phyloP scores from a whole-genome alignment of 768 basidiomycete species.

The Trametes villosa region DNA sequence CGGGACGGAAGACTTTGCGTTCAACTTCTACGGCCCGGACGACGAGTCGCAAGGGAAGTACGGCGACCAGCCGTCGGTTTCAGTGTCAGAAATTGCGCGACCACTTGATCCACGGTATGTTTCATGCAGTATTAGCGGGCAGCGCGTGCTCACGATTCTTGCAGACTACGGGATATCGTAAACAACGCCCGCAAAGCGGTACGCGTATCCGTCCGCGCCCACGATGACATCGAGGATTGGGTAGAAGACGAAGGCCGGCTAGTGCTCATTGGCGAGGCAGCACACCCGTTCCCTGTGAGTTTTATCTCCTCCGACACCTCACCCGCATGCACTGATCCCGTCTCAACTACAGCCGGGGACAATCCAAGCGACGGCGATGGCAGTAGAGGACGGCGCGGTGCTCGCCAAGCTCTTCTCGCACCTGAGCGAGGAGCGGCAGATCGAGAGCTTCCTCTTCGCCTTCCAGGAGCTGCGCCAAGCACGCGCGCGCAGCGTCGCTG shows the following conservation, averaged over 20 bases:
- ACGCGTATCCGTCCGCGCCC: slow-evolving; percentile 25
- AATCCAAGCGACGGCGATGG: slow-evolving; percentile 41
- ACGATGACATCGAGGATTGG: slow-evolving; percentile 36
- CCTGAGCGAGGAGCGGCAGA: slow-evolving; percentile 35
- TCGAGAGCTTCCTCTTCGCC: slow-evolving; percentile 37
- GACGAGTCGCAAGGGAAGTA: slow-evolving; percentile 16
- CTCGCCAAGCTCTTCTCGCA: slow-evolving; percentile 44
- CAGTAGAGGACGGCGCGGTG: slow-evolving; percentile 44
- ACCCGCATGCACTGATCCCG: background rate
- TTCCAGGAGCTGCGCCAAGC: slow-evolving; percentile 39
- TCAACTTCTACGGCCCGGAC: slow-evolving; percentile 31
- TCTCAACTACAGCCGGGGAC: slow-evolving; percentile 36
- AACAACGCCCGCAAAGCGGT: slow-evolving; percentile 16
- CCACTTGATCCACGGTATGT: slow-evolving; percentile 3
- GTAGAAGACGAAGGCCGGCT: slow-evolving; percentile 36
- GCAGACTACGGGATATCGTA: slow-evolving; percentile 27
- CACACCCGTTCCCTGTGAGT: slow-evolving; percentile 42
- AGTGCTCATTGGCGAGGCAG: slow-evolving; percentile 40
- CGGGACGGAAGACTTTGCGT: slow-evolving; percentile 25
- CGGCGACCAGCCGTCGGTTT: background rate
- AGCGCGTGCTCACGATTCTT: background rate
- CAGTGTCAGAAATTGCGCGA: background rate
- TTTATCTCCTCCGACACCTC: background rate
- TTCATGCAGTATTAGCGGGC: no score
- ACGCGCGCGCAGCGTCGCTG: slow-evolving; percentile 18